Evolutionary conservation across 495 filamentous ascomycete species (phyloP).

Genomic region (Trichocladium antarcticum): DNA sequence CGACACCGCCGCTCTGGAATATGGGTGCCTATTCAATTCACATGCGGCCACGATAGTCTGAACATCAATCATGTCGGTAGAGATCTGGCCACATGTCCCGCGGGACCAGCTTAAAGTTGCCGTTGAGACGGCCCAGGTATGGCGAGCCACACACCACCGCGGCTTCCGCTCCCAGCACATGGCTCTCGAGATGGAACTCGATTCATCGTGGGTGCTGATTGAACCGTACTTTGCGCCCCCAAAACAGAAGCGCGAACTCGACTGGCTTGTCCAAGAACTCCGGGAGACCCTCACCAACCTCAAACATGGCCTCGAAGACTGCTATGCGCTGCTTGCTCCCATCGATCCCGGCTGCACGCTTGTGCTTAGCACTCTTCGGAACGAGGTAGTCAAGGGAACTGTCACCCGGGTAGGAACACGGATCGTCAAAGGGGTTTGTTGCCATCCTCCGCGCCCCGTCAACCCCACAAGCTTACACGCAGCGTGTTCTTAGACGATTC

Average conservation of each 20-base stretch:
- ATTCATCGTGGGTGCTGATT: slow-evolving; percentile 29
- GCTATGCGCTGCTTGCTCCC: slow-evolving; percentile 69
- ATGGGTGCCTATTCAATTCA: slow-evolving; percentile 28
- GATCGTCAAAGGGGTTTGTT: slow-evolving; percentile 62
- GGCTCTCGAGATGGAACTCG: neutral
- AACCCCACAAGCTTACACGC: neutral
- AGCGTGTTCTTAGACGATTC: slow-evolving; percentile 27
- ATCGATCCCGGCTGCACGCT: slow-evolving; percentile 75
- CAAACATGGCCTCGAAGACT: slow-evolving; percentile 80
- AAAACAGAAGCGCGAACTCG: slow-evolving; percentile 61
- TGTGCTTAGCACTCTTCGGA: slow-evolving; percentile 74
- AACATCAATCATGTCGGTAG: slow-evolving; percentile 51
- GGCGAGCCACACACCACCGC: slow-evolving; percentile 5
- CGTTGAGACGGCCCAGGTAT: slow-evolving; percentile 57
- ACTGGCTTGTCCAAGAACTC: slow-evolving; percentile 75
- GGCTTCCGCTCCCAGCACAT: neutral
- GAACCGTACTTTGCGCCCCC: slow-evolving; percentile 4
- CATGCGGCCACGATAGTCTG: slow-evolving; percentile 10
- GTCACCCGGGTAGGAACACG: slow-evolving; percentile 70
- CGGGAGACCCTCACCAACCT: slow-evolving; percentile 66
- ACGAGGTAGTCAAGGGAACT: slow-evolving; percentile 83
- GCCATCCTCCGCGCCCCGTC: neutral
- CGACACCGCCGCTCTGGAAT: slow-evolving; percentile 2
- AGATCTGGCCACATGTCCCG: slow-evolving; percentile 63
- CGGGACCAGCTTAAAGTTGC: slow-evolving; percentile 52